These are phyloP conservation scores for Cnidoscolus chayamansa DNA, from an alignment of 441 rosid species.

Conservation along the genomic window DNA sequence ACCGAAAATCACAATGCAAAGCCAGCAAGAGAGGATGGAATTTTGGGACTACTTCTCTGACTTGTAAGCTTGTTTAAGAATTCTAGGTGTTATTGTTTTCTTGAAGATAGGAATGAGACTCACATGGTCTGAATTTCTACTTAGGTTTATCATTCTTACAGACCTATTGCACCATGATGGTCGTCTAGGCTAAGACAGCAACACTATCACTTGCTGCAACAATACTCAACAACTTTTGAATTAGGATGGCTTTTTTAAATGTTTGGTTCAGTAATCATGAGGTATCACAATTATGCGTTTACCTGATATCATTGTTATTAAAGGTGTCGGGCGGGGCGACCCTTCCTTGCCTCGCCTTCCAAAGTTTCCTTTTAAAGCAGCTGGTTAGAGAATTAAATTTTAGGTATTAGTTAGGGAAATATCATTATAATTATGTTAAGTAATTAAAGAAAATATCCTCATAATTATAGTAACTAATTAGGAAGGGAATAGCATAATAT, in stretches of 20 bases:
- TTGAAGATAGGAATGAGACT: neutral
- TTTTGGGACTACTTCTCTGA: neutral
- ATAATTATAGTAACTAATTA: too few species aligned
- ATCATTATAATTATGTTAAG: too few species aligned
- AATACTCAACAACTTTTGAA: neutral
- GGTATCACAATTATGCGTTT: neutral
- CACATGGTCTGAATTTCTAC: neutral
- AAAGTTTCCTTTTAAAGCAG: neutral
- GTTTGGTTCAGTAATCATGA: neutral
- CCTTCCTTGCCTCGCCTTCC: neutral
- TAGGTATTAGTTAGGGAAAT: too few species aligned
- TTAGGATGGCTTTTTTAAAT: neutral
- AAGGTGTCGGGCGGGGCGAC: neutral
- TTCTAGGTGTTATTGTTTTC: neutral
- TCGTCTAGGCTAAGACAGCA: neutral
- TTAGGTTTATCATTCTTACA: neutral
- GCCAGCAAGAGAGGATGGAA: neutral
- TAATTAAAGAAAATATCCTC: too few species aligned
- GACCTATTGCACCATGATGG: neutral
- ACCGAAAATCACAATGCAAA: too few species aligned
- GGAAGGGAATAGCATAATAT: too few species aligned
- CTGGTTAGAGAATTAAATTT: too few species aligned
- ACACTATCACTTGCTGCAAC: neutral
- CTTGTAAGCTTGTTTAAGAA: neutral
- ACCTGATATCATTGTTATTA: neutral